phyloP scores from a whole-genome alignment of 345 rosid genomes.

The Bruguiera sexangula region DNA sequence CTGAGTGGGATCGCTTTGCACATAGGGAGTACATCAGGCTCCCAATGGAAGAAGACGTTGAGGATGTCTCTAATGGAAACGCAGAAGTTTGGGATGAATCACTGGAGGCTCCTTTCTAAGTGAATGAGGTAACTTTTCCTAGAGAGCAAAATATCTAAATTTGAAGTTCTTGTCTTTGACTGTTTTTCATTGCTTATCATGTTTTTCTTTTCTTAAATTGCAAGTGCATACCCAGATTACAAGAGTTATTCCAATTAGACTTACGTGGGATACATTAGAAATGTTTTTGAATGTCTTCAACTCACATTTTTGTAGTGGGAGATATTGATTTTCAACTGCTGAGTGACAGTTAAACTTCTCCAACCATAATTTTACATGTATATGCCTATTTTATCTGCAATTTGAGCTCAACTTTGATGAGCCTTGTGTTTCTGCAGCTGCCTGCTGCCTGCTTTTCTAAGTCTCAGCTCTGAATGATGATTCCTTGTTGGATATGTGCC shows the following conservation, averaged over 20 bases:
- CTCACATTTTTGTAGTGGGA: neutral
- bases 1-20: constrained; percentile 97
- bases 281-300: neutral
- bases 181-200: neutral
- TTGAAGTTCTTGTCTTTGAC: neutral
- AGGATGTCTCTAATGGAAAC: constrained; percentile 32
- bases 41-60: constrained; percentile 37
- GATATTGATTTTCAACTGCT: neutral
- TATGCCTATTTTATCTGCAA: neutral
- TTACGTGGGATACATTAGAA: neutral
- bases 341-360: no score
- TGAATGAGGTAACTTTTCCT: constrained; percentile 8
- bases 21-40: constrained; percentile 50
- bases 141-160: neutral
- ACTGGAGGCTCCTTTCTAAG: constrained; percentile 32
- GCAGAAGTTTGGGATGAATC: constrained; percentile 34
- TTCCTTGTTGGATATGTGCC: neutral
- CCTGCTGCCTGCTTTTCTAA: neutral
- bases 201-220: neutral
- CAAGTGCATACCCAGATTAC: neutral
- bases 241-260: neutral
- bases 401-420: neutral
- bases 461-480: neutral
- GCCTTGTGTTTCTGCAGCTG: constrained; percentile 10
- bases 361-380: no score